Evolutionary conservation across 495 filamentous ascomycete species (phyloP), one percentile per base, ranked within the genome.

Genomic region (Penicillium steckii): DNA sequence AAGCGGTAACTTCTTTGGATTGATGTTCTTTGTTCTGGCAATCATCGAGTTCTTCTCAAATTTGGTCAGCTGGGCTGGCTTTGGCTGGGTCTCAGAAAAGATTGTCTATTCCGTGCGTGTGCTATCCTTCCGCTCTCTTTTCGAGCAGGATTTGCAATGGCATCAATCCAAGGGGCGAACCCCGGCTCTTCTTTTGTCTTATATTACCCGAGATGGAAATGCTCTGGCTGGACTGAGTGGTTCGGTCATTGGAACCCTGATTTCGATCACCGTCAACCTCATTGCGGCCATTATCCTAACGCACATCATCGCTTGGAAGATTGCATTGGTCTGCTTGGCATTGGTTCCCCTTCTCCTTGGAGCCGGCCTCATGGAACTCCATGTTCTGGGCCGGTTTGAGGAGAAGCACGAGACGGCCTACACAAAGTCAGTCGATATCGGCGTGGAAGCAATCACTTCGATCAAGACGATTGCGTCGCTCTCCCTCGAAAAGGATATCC

Each of bases 391-490:
- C 2, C 71, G 78, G 22, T 83, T 85, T 43, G 79, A 86, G 46
- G 75, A 83, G 29, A 72, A 79, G 5, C 85, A 88, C 44, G 75
- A 81, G 51, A 72, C 73, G 30, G 76, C 78, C 2, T 81, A 76
- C 44, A 68, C 74, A 17, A 71, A 73, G 45, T 78, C 79, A 0
- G 72, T 76, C 6, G 71, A 72, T 18, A 80, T 81, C 35, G 73
- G 74, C 13, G 70, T 75, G 7, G 78, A 82, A 53, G 77, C 78
- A 1, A 68, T 82, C 18, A 66, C 66, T 13, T 76, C 76, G 19
- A 80, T 82, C 56, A 76, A 76, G 44, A 83, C 80, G 9, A 71
- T 84, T 33, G 73, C 79, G 5, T 75, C 78, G 8, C 64, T 83
- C 1, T 77, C 72, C 0, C 67, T 81, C 0, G 78, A 80, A 55